Evolutionary conservation across 441 rosid genomes (phyloP).

Genomic region (Cnidoscolus chayamansa): DNA sequence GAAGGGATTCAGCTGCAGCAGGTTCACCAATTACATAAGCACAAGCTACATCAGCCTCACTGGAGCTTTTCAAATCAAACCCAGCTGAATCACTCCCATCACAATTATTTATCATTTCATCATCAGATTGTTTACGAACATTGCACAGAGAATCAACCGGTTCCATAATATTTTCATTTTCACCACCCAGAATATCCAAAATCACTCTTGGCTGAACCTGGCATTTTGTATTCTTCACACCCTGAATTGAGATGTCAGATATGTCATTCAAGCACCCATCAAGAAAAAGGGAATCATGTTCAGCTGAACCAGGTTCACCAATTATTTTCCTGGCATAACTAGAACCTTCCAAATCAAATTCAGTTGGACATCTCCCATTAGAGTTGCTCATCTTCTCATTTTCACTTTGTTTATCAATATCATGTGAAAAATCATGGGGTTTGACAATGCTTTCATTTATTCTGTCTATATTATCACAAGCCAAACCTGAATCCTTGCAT

Average conservation of each 20-base stretch:
- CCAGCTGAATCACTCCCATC: conserved; percentile 22
- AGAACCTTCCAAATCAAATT: conserved; percentile 35
- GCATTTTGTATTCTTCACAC: neutral
- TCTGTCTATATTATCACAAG: conserved; percentile 15
- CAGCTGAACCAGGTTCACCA: conserved; percentile 27
- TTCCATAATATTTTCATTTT: conserved; percentile 14
- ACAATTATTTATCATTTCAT: conserved; percentile 28
- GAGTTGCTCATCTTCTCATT: conserved; percentile 28
- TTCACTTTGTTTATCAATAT: conserved; percentile 6
- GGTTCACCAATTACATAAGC: conserved; percentile 24
- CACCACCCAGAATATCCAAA: conserved; percentile 19
- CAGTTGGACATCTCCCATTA: conserved; percentile 21
- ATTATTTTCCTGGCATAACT: conserved; percentile 17
- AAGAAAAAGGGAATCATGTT: conserved; percentile 26
- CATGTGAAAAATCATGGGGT: conserved; percentile 12
- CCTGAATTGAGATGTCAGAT: conserved; percentile 25
- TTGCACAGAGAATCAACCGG: conserved; percentile 18
- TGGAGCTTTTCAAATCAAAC: conserved; percentile 33
- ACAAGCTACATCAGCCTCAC: conserved; percentile 22
- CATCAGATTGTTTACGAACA: conserved; percentile 11
- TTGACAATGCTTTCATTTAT: conserved; percentile 14
- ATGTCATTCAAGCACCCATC: conserved; percentile 30
- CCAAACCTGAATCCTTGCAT: no score
- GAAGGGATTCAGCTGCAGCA: conserved; percentile 29
- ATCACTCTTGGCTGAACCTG: conserved; percentile 12